These are phyloP conservation scores for Orbilia brochopaga DNA, from an alignment of 2,329 filamentous ascomycete species.

Conservation along the genomic window DNA sequence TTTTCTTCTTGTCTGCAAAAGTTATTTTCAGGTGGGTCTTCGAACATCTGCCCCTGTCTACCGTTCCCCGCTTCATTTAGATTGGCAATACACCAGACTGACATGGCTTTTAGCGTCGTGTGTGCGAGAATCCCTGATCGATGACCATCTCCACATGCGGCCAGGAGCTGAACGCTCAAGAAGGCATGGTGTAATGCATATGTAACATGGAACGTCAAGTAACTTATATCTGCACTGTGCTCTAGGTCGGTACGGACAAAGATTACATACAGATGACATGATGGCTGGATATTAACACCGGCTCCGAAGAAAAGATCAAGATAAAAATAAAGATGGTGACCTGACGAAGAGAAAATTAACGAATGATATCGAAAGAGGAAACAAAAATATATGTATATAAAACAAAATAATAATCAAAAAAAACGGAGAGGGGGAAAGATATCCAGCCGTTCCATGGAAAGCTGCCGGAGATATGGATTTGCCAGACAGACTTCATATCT, in stretches of 20 bases:
- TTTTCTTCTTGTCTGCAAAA: conserved; percentile 7
- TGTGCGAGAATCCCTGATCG: conserved; percentile 43
- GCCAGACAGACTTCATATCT: no score
- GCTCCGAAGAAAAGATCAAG: no score
- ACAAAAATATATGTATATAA: no score
- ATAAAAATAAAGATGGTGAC: no score
- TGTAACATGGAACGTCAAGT: conserved; percentile 42
- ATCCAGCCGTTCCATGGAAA: no score
- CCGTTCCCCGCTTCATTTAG: conserved; percentile 51
- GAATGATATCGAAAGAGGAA: not conserved
- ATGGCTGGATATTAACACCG: no score
- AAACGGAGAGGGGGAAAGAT: no score
- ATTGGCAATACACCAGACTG: conserved; percentile 24
- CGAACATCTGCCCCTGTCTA: conserved; percentile 42
- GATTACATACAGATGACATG: not conserved
- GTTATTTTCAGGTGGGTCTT: conserved; percentile 40
- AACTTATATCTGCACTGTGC: conserved; percentile 6
- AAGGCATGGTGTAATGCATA: conserved; percentile 44
- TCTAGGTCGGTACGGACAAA: not conserved
- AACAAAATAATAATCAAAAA: no score
- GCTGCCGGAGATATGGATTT: no score
- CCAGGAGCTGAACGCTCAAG: conserved; percentile 50
- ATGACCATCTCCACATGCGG: conserved; percentile 51
- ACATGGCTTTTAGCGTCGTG: conserved; percentile 30
- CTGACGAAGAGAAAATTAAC: no score